Conservation (phyloP, 805 yeast genomes). For the Metschnikowia lochheadii region DNA sequence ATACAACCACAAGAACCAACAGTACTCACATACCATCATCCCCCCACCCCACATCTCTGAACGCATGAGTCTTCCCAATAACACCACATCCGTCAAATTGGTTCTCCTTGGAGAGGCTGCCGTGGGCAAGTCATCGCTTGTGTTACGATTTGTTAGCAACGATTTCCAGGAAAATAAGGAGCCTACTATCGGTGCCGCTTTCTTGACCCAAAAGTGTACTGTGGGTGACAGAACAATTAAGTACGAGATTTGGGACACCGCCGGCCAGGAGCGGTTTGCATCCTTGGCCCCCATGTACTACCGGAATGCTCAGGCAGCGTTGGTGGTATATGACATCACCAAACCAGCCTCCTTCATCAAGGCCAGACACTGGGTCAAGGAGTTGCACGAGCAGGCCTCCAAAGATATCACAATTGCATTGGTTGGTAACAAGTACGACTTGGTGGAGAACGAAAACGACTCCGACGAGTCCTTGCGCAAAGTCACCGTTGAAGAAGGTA, state of each 20-base stretch:
- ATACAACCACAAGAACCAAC: neutral
- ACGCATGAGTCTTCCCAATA: constrained; percentile 12
- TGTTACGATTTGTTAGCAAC: constrained; percentile 67
- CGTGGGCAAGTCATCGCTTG: constrained; percentile 72
- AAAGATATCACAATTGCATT: constrained; percentile 70
- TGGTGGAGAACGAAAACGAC: constrained; percentile 42
- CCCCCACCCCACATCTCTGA: neutral
- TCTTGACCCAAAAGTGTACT: constrained; percentile 63
- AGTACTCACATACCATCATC: neutral
- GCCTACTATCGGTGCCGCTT: constrained; percentile 85
- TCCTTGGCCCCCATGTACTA: constrained; percentile 82
- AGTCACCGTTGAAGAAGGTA: constrained; percentile 83
- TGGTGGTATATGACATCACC: constrained; percentile 75
- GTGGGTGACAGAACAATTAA: constrained; percentile 54
- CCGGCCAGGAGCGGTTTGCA: constrained; percentile 78
- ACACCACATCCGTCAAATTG: constrained; percentile 44
- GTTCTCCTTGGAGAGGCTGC: constrained; percentile 80
- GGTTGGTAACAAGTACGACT: constrained; percentile 76
- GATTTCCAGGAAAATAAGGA: constrained; percentile 70
- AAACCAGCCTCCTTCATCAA: constrained; percentile 61
- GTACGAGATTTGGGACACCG: constrained; percentile 84
- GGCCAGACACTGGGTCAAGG: constrained; percentile 77
- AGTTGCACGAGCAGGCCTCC: constrained; percentile 76
- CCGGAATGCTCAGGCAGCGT: constrained; percentile 74
- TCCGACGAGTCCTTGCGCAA: constrained; percentile 58